phyloP scores from a whole-genome alignment of 2,329 filamentous ascomycete genomes.

The Colletotrichum tropicale region DNA sequence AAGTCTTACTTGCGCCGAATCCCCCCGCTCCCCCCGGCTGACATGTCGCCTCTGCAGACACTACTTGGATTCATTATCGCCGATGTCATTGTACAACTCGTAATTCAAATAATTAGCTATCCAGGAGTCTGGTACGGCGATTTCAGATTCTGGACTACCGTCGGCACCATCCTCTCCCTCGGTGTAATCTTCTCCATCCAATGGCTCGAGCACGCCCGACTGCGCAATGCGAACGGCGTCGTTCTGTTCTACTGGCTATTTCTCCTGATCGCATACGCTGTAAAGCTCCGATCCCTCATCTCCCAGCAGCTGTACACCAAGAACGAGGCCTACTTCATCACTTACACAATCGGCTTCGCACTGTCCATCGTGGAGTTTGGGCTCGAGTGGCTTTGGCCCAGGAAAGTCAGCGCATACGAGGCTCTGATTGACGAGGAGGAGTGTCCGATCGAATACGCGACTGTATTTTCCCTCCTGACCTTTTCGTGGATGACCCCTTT shows the following conservation, averaged over 20 bases:
- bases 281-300: constrained; percentile 87
- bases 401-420: constrained; percentile 67
- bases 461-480: constrained; percentile 89
- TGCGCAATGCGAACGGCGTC: constrained; percentile 84
- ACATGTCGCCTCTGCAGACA: constrained; percentile 33
- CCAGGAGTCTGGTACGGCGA: constrained; percentile 76
- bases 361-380: constrained; percentile 74
- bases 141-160: constrained; percentile 84
- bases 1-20: constrained; percentile 32
- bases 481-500: constrained; percentile 99
- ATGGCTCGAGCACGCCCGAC: constrained; percentile 84
- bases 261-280: constrained; percentile 75
- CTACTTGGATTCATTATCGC: constrained; percentile 71
- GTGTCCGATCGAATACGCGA: constrained; percentile 85
- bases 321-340: constrained; percentile 76
- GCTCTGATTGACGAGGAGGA: constrained; percentile 64
- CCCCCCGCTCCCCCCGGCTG: background rate
- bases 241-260: constrained; percentile 93
- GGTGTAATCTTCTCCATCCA: constrained; percentile 79
- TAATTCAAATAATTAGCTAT: constrained; percentile 75
- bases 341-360: constrained; percentile 75
- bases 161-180: constrained; percentile 74
- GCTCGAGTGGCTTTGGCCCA: constrained; percentile 88
- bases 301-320: constrained; percentile 74
- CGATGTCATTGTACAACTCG: constrained; percentile 74